Conservation (phyloP, 768 basidiomycete genomes). For the Suillus spraguei region DNA sequence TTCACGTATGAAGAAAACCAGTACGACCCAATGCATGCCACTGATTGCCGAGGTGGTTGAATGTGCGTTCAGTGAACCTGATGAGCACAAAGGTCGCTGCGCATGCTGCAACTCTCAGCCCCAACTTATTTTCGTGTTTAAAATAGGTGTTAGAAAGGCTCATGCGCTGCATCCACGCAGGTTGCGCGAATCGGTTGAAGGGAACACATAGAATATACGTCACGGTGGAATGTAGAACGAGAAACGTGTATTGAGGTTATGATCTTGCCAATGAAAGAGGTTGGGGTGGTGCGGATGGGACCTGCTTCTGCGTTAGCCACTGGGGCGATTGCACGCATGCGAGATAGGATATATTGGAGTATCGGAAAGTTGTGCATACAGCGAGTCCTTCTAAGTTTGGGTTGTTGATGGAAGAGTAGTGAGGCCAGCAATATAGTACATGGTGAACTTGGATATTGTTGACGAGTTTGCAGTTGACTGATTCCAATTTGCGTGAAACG, state of each 20-base stretch:
- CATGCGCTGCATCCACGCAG: conserved; percentile 34
- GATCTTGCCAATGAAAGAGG: conserved; percentile 28
- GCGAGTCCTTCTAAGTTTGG: conserved; percentile 29
- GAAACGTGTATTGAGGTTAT: conserved; percentile 30
- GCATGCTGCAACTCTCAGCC: conserved; percentile 32
- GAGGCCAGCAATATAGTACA: conserved; percentile 29
- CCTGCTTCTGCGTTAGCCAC: conserved; percentile 19
- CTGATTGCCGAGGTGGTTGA: conserved; percentile 29
- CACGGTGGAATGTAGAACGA: conserved; percentile 27
- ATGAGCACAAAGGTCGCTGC: conserved; percentile 24
- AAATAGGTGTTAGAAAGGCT: conserved; percentile 29
- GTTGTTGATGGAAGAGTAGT: conserved; percentile 11
- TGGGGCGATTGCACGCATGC: conserved; percentile 3
- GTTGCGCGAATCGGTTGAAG: conserved; percentile 35
- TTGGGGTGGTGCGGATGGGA: conserved; percentile 17
- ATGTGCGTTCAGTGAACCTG: conserved; percentile 15
- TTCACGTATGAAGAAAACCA: neutral
- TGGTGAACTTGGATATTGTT: neutral
- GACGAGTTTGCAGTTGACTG: neutral
- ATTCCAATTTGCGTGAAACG: neutral
- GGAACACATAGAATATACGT: conserved; percentile 31
- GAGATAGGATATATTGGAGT: conserved; percentile 21
- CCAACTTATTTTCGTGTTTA: conserved; percentile 23
- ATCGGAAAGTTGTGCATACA: conserved; percentile 27
- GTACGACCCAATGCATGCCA: conserved; percentile 35